Conservation (phyloP, 768 basidiomycete genomes). For the Cystofilobasidium macerans region DNA sequence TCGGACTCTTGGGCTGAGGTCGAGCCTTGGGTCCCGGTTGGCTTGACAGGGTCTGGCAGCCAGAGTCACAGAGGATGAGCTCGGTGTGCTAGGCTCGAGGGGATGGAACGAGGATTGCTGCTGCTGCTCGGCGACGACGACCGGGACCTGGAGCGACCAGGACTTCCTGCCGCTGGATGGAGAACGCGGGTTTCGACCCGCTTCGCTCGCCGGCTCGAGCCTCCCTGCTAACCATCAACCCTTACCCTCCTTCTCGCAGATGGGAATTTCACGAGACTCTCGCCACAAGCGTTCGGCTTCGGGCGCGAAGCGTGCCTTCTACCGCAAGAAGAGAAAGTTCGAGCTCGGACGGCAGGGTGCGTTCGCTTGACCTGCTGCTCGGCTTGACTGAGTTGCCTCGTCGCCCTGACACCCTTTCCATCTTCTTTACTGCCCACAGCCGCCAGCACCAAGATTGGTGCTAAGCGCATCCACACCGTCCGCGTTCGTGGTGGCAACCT, state of each 20-base stretch:
- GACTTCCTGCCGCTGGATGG: too few relatives aligned
- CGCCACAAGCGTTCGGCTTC: slow-evolving; percentile 93
- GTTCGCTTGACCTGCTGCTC: background rate
- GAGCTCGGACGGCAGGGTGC: slow-evolving; percentile 88
- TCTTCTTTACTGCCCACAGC: slow-evolving; percentile 35
- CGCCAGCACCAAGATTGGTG: slow-evolving; percentile 90
- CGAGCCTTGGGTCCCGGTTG: too few relatives aligned
- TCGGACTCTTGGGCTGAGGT: too few relatives aligned
- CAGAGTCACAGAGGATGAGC: too few relatives aligned
- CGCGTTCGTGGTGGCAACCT: slow-evolving; percentile 89
- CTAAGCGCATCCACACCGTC: slow-evolving; percentile 89
- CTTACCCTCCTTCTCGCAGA: slow-evolving; percentile 28
- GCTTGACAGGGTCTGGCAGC: too few relatives aligned
- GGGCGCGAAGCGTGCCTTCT: slow-evolving; percentile 70
- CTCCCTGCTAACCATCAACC: background rate
- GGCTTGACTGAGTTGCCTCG: background rate
- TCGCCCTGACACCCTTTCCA: background rate
- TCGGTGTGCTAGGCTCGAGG: too few relatives aligned
- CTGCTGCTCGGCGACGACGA: too few relatives aligned
- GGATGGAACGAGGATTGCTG: too few relatives aligned
- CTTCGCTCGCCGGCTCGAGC: background rate
- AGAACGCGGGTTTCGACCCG: too few relatives aligned
- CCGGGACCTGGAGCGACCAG: too few relatives aligned
- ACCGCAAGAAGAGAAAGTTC: slow-evolving; percentile 99
- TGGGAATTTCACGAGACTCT: slow-evolving; percentile 91